phyloP scores from a whole-genome alignment of 441 rosid genomes.

The Gossypium lobatum region DNA sequence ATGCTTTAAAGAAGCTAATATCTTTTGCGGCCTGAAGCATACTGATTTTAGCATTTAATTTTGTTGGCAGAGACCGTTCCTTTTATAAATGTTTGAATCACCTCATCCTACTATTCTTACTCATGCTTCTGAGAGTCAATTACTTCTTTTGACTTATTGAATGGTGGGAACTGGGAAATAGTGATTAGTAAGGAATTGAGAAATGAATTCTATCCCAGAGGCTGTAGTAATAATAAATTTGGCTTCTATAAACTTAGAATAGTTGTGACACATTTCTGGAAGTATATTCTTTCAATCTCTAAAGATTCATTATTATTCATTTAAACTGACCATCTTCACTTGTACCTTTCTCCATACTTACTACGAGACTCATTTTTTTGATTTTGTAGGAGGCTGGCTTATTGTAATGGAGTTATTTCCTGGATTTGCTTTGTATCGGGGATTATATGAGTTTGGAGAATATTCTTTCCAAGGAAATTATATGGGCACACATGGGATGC shows the following conservation, averaged over 20 bases:
- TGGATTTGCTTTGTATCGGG: conserved; percentile 83
- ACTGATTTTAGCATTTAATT: not conserved
- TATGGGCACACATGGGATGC: conserved; percentile 72
- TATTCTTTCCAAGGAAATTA: conserved; percentile 48
- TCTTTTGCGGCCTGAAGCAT: not conserved
- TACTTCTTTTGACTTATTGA: not conserved
- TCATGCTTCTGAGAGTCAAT: not conserved
- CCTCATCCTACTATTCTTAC: too few relatives aligned
- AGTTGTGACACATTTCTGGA: not conserved
- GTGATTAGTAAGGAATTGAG: not conserved
- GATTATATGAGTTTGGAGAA: conserved; percentile 79
- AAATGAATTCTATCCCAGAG: not conserved
- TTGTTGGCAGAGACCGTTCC: not conserved
- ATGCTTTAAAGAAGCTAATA: not conserved
- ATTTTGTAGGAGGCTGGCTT: conserved; percentile 61
- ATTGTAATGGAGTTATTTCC: conserved; percentile 78
- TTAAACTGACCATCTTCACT: not conserved
- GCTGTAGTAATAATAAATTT: not conserved
- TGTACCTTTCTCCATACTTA: conserved; percentile 1
- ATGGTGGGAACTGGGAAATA: not conserved
- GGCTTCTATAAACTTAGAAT: not conserved
- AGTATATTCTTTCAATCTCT: not conserved
- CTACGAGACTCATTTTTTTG: not conserved
- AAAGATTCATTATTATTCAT: not conserved
- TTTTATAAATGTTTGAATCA: not conserved